Evolutionary conservation across 768 basidiomycete species (phyloP).

Genomic region (Paxillus ammoniavirescens): DNA sequence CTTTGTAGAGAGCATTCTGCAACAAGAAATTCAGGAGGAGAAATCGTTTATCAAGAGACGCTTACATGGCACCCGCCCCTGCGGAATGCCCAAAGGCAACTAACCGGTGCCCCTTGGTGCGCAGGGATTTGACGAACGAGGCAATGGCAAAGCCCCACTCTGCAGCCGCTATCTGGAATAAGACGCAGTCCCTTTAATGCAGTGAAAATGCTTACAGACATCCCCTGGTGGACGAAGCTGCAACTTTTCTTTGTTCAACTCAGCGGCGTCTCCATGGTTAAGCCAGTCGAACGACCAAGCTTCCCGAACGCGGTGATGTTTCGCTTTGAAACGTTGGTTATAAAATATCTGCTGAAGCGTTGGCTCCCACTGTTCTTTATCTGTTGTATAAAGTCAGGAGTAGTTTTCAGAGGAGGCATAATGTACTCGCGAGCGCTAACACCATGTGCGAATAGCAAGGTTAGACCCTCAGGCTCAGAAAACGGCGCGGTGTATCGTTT

Average conservation of each 20-base stretch:
- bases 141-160: conserved; percentile 40
- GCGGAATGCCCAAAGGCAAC: conserved; percentile 45
- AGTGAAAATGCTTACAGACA: conserved; percentile 33
- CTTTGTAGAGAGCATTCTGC: conserved; percentile 40
- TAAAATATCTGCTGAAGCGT: conserved; percentile 39
- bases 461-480: conserved; percentile 36
- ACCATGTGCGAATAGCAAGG: conserved; percentile 47
- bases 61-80: conserved; percentile 41
- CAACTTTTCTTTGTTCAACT: conserved; percentile 39
- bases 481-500: conserved; percentile 39
- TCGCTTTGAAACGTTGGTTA: conserved; percentile 21
- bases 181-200: not conserved
- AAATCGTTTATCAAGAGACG: not conserved
- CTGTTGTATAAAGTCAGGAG: conserved; percentile 25
- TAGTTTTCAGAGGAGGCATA: not conserved
- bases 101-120: conserved; percentile 35
- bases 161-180: conserved; percentile 27
- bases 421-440: conserved; percentile 43
- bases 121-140: conserved; percentile 32
- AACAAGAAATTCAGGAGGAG: not conserved
- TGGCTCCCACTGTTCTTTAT: conserved; percentile 58
- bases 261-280: conserved; percentile 48
- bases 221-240: conserved; percentile 27
- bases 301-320: conserved; percentile 35
- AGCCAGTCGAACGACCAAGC: conserved; percentile 54